Base-by-base conservation (phyloP, 352 stramenopile species). In the Phytophthora chlamydospora region DNA sequence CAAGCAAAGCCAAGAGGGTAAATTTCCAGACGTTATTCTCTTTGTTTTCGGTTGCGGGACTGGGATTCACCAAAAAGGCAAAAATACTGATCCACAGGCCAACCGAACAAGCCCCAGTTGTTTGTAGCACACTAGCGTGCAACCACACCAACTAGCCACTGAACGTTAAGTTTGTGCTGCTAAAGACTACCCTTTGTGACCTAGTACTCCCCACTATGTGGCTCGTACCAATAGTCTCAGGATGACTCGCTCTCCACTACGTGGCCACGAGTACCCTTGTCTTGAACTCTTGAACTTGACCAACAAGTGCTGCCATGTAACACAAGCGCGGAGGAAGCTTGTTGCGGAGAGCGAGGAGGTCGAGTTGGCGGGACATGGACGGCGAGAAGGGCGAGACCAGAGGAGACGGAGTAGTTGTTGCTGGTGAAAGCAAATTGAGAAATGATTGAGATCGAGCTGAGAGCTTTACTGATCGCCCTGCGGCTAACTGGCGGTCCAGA, bases 81-180 rank as follows among this genome's bases (percentile, higher is more conserved):
- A 33, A 54, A 62, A 17, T 43, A 24, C 38, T 51, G 42, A 50
- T 46, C 31, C 55, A 47, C 29, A 36, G 43, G 11, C 45, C 45
- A 7, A 48, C 4, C 17, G 31, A 54, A 63, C 35, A 35, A 63
- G 55, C 12, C 39, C 45, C 38, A 32, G 32, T 19, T 64, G 46
- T 46, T 5, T 45, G 19, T 57, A 44, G 45, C 39, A 52, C 46
- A 41, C 19, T 47, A 16, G n/a, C 24, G 40, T 32, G 40, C 46
- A 64, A 64, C 39, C 34, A 64, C 38, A 58, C 46, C 32, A 58
- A 64, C 46, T 53, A 64, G 38, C 46, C 40, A 58, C 56, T 27
- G 38, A 64, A 63, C 46, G 55, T 51, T 33, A 45, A 21, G 46
- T 56, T 56, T 44, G 40, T 52, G 44, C 19, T 38, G 24, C 3